Conservation (phyloP, 2,329 filamentous ascomycete species). For the Fusarium clavum region DNA sequence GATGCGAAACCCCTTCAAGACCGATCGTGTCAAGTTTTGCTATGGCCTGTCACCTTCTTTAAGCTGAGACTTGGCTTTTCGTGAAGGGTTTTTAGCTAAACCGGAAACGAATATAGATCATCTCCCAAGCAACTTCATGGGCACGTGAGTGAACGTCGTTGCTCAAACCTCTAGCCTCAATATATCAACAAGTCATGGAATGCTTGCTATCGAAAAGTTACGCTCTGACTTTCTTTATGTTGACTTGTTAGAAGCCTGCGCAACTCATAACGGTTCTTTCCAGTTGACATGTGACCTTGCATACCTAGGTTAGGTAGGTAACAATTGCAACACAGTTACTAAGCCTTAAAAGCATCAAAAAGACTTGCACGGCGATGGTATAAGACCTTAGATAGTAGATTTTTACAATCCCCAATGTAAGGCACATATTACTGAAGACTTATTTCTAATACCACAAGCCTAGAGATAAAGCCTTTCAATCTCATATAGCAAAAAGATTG, state of each 20-base stretch:
- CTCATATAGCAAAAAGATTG: not conserved
- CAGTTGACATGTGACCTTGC: not conserved
- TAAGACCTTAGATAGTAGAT: not conserved
- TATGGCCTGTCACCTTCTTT: not conserved
- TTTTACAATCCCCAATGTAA: not conserved
- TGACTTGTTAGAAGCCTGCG: not conserved
- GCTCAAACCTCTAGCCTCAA: slow-evolving; percentile 10
- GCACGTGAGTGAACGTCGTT: not conserved
- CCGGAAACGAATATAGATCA: slow-evolving; percentile 20
- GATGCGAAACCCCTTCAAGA: not conserved
- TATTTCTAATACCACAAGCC: not conserved
- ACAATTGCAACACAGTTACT: not conserved
- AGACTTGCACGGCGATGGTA: not conserved
- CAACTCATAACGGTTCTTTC: not conserved
- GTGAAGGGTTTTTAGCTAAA: slow-evolving; percentile 20
- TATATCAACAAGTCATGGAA: slow-evolving; percentile 2
- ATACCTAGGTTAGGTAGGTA: not conserved
- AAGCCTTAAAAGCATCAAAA: not conserved
- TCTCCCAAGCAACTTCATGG: slow-evolving; percentile 26
- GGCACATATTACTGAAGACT: not conserved
- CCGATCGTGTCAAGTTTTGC: not conserved
- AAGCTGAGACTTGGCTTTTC: slow-evolving; percentile 21
- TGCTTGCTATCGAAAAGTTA: slow-evolving; percentile 1
- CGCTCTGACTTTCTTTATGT: not conserved
- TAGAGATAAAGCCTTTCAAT: not conserved